Conservation (phyloP, 768 basidiomycete species). For the Fomitopsis serialis region DNA sequence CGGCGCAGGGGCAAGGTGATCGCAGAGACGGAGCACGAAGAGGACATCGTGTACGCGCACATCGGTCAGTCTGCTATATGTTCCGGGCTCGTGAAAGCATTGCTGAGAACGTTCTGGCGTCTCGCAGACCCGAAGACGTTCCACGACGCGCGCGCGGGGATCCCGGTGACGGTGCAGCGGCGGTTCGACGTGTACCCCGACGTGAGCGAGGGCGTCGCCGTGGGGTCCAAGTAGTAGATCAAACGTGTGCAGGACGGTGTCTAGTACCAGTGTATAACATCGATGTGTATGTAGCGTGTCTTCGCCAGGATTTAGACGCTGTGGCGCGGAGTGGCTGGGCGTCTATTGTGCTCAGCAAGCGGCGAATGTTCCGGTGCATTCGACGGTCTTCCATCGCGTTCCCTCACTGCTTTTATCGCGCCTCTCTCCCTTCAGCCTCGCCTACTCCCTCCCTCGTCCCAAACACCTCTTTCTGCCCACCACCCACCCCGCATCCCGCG, state of each 20-base stretch:
- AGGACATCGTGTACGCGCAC: conserved; percentile 73
- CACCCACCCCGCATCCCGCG: conserved; percentile 10
- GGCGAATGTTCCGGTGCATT: conserved; percentile 27
- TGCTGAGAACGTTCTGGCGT: conserved; percentile 17
- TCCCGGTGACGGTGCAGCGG: conserved; percentile 89
- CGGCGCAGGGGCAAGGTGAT: conserved; percentile 66
- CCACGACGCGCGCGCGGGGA: conserved; percentile 65
- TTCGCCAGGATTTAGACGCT: not conserved
- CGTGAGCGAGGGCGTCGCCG: conserved; percentile 36
- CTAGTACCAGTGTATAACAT: not conserved
- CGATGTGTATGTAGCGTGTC: not conserved
- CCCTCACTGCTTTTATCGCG: conserved; percentile 21
- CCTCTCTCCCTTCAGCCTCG: conserved; percentile 4
- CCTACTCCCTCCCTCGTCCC: conserved; percentile 7
- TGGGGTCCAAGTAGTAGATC: not conserved
- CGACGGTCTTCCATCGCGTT: conserved; percentile 33
- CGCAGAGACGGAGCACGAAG: conserved; percentile 67
- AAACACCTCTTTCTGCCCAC: conserved; percentile 7
- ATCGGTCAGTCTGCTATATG: conserved; percentile 56
- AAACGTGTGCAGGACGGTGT: not conserved
- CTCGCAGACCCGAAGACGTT: conserved; percentile 63
- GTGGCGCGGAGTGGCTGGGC: not conserved
- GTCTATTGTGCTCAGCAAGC: conserved; percentile 3
- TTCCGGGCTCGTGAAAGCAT: not conserved
- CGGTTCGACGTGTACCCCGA: conserved; percentile 91